Percentiles rank a stretch among this genome's conserved stretches.
These are phyloP conservation scores for Setomelanomma holmii DNA, from an alignment of 2,329 filamentous ascomycete species.

Conservation along the genomic window DNA sequence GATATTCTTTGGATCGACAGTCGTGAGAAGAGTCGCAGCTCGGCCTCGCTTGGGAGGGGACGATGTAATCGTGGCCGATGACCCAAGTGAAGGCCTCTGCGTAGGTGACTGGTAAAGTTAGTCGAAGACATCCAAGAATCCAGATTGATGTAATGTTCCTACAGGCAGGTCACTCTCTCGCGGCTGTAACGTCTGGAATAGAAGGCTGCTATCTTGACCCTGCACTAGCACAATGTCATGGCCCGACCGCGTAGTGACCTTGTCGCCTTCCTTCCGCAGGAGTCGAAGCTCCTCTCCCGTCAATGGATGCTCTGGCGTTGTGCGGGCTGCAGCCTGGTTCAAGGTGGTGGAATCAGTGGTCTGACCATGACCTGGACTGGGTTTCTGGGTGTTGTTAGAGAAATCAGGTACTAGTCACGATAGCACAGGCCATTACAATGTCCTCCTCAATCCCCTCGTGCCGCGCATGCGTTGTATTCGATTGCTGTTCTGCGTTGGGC, in stretches of 20 bases:
- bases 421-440: too few species aligned
- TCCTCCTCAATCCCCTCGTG: too few species aligned
- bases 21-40: constrained; percentile 11
- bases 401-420: too few species aligned
- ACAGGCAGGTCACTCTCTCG: background rate
- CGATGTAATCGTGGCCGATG: background rate
- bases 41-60: background rate
- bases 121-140: too few species aligned
- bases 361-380: too few species aligned
- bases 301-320: background rate
- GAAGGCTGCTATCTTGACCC: background rate
- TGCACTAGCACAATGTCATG: background rate
- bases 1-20: constrained; percentile 23
- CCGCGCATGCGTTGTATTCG: too few species aligned
- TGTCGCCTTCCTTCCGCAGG: background rate
- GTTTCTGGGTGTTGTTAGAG: too few species aligned
- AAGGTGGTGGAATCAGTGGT: too few species aligned
- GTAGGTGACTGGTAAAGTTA: background rate
- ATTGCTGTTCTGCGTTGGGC: too few species aligned
- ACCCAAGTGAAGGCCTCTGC: background rate
- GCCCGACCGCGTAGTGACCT: background rate
- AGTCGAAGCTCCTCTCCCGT: background rate
- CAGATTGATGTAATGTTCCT: background rate
- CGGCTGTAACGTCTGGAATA: background rate
- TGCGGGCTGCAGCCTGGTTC: too few species aligned